Evolutionary conservation across 2,329 filamentous ascomycete genomes (phyloP).

Genomic region (Ophiosphaerella herpotricha): DNA sequence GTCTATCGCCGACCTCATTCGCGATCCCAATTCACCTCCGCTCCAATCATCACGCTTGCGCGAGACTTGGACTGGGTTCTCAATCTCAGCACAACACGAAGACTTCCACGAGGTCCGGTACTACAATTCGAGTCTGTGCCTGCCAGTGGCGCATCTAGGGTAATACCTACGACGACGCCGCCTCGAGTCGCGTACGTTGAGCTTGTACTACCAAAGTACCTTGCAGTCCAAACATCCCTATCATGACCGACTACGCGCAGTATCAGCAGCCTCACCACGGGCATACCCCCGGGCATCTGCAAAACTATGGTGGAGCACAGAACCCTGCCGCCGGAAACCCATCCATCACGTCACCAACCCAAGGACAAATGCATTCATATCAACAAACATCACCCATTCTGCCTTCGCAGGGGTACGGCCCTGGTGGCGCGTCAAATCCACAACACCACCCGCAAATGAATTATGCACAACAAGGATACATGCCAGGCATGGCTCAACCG

Average conservation of each 20-base stretch:
- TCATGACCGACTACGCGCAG: conserved; percentile 55
- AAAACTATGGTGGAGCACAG: conserved; percentile 44
- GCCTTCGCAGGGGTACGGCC: conserved; percentile 71
- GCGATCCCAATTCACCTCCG: conserved; percentile 17
- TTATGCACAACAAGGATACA: conserved; percentile 80
- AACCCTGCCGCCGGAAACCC: conserved; percentile 43
- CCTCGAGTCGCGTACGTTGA: conserved; percentile 30
- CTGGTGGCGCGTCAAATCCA: conserved; percentile 65
- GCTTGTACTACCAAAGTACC: conserved; percentile 29
- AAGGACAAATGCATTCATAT: conserved; percentile 58
- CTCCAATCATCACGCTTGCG: conserved; percentile 34
- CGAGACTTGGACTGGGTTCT: conserved; percentile 19
- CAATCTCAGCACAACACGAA: conserved; percentile 16
- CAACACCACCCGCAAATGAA: conserved; percentile 72
- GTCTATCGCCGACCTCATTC: conserved; percentile 26
- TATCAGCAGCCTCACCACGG: conserved; percentile 54
- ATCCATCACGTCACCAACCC: conserved; percentile 72
- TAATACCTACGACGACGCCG: conserved; percentile 33
- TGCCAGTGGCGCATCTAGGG: conserved; percentile 41
- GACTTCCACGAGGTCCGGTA: conserved; percentile 25
- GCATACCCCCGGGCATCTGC: conserved; percentile 49
- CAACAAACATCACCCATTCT: conserved; percentile 79
- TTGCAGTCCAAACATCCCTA: conserved; percentile 22
- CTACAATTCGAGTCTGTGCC: conserved; percentile 27
- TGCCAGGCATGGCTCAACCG: conserved; percentile 70